Conservation (phyloP, 2,329 filamentous ascomycete genomes). For the Alternaria brassicae region DNA sequence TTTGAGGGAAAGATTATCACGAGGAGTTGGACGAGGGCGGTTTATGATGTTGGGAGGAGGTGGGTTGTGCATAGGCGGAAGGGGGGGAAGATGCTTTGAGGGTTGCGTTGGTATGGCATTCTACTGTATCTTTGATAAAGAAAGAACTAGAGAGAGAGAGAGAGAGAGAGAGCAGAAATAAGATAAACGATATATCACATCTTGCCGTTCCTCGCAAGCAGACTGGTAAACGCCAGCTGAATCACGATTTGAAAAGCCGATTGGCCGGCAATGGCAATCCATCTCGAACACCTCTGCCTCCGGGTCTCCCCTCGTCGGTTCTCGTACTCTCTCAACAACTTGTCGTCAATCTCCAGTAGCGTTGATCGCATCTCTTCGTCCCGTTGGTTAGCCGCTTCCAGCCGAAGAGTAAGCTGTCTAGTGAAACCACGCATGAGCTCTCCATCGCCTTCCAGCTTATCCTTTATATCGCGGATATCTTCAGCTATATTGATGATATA, state of each 20-base stretch:
- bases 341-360: background rate
- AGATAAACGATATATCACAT: background rate
- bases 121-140: no score
- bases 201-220: background rate
- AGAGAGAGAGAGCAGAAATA: no score
- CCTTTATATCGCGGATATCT: background rate
- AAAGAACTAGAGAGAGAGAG: no score
- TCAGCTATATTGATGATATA: background rate
- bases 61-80: constrained; percentile 35
- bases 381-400: background rate
- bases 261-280: background rate
- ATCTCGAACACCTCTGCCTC: background rate
- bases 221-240: background rate
- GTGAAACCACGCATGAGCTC: background rate
- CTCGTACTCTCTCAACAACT: background rate
- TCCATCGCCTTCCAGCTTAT: background rate
- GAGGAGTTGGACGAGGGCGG: constrained; percentile 49
- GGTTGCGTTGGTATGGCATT: background rate
- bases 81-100: constrained; percentile 24
- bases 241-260: background rate
- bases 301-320: background rate
- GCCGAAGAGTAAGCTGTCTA: background rate
- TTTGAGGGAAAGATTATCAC: constrained; percentile 64
- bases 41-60: constrained; percentile 34
- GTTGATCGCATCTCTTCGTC: background rate